phyloP scores from a whole-genome alignment of 2,329 filamentous ascomycete genomes.

The Cephalotrichum gorgonifer region DNA sequence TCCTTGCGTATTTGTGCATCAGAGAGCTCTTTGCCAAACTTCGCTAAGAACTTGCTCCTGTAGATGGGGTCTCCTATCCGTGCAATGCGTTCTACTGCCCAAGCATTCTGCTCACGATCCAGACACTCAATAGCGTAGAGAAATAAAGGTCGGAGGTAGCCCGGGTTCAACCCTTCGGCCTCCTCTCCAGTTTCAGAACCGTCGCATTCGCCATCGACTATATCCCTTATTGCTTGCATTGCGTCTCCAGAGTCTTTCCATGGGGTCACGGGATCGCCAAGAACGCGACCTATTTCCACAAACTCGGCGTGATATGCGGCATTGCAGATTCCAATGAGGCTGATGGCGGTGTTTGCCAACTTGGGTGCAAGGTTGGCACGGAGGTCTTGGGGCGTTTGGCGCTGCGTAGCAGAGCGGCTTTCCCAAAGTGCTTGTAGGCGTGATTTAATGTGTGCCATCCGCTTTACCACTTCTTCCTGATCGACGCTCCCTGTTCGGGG shows the following conservation, averaged over 20 bases:
- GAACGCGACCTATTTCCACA: slow-evolving; percentile 12
- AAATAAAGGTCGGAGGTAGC: slow-evolving; percentile 13
- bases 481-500: slow-evolving; percentile 12
- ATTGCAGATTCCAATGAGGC: slow-evolving; percentile 11
- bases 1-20: slow-evolving; percentile 11
- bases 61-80: slow-evolving; percentile 7
- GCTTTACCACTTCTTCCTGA: slow-evolving; percentile 12
- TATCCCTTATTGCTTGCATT: slow-evolving; percentile 8
- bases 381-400: slow-evolving; percentile 8
- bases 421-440: slow-evolving; percentile 9
- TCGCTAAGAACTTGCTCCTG: slow-evolving; percentile 10
- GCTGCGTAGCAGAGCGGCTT: slow-evolving; percentile 7
- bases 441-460: slow-evolving; percentile 7
- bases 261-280: slow-evolving; percentile 11
- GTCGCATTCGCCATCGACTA: slow-evolving; percentile 11
- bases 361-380: slow-evolving; percentile 9
- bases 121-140: slow-evolving; percentile 13
- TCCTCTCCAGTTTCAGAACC: background rate
- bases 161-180: slow-evolving; percentile 7
- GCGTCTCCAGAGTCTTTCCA: slow-evolving; percentile 9
- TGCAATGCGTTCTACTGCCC: slow-evolving; percentile 10
- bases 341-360: slow-evolving; percentile 9
- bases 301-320: slow-evolving; percentile 13
- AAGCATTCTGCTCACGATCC: slow-evolving; percentile 9
- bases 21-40: slow-evolving; percentile 10